These are phyloP conservation scores for Zangia roseola DNA, from an alignment of 768 basidiomycete species.

Conservation along the genomic window DNA sequence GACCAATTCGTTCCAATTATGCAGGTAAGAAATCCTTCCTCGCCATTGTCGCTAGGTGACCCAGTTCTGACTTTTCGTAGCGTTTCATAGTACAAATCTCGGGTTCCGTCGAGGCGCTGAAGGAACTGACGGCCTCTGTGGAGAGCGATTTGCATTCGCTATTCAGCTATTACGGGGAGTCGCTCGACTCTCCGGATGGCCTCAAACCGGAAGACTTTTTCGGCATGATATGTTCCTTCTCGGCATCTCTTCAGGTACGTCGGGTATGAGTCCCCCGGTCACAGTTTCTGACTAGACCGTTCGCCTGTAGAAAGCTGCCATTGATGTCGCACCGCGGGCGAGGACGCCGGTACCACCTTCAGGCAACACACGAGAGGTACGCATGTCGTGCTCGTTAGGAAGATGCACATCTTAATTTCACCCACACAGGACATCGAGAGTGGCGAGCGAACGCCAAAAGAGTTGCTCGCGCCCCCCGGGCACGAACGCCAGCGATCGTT, in stretches of 20 bases:
- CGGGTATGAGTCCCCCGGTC: background rate
- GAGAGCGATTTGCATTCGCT: conserved; percentile 60
- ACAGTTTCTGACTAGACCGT: background rate
- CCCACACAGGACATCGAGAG: conserved; percentile 44
- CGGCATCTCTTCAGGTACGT: conserved; percentile 64
- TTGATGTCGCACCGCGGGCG: conserved; percentile 44
- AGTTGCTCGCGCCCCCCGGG: conserved; percentile 39
- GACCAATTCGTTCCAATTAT: conserved; percentile 71
- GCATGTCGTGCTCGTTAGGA: background rate
- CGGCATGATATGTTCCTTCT: conserved; percentile 69
- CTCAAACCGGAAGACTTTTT: conserved; percentile 85
- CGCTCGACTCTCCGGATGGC: conserved; percentile 57
- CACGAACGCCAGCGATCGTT: conserved; percentile 52
- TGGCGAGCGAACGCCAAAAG: conserved; percentile 21
- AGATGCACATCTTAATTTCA: background rate
- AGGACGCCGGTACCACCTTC: background rate
- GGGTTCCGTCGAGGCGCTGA: conserved; percentile 61
- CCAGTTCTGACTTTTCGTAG: conserved; percentile 11
- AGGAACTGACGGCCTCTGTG: conserved; percentile 55
- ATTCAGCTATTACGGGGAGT: conserved; percentile 77
- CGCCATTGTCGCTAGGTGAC: too few species aligned
- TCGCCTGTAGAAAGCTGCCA: conserved; percentile 58
- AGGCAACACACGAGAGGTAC: conserved; percentile 10
- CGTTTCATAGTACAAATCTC: conserved; percentile 37
- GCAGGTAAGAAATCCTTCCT: conserved; percentile 45